These are phyloP conservation scores for Nemania sp. DNA, from an alignment of 2,329 filamentous ascomycete genomes.

Conservation along the genomic window DNA sequence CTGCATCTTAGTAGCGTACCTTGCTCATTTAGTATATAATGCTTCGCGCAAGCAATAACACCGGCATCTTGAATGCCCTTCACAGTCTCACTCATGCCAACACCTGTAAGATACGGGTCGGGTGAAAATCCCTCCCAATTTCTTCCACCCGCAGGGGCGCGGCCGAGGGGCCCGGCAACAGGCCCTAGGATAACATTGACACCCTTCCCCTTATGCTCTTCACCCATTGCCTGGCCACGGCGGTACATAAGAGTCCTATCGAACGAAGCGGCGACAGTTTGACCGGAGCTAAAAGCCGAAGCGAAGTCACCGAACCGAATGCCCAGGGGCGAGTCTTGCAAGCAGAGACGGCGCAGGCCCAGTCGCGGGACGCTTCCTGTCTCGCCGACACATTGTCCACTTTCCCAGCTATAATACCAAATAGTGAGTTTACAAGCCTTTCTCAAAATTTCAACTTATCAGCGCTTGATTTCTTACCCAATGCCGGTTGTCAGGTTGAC, in stretches of 20 bases:
- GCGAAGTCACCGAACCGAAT: slow-evolving; percentile 82
- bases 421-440: slow-evolving; percentile 10
- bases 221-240: slow-evolving; percentile 78
- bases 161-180: slow-evolving; percentile 78
- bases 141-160: slow-evolving; percentile 73
- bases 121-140: slow-evolving; percentile 80
- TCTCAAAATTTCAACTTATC: neutral
- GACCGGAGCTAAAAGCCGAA: slow-evolving; percentile 81
- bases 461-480: slow-evolving; percentile 72
- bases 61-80: slow-evolving; percentile 84
- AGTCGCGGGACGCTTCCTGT: slow-evolving; percentile 76
- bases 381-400: slow-evolving; percentile 83
- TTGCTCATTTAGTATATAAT: slow-evolving; percentile 78
- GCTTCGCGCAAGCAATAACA: slow-evolving; percentile 82
- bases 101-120: slow-evolving; percentile 80
- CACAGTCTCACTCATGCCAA: slow-evolving; percentile 78
- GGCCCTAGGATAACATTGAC: slow-evolving; percentile 80
- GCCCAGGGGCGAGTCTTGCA: slow-evolving; percentile 88
- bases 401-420: slow-evolving; percentile 66
- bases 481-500: slow-evolving; percentile 94
- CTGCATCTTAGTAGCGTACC: slow-evolving; percentile 45
- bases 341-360: slow-evolving; percentile 78
- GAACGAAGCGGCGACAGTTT: slow-evolving; percentile 87
- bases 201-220: slow-evolving; percentile 78
- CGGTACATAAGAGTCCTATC: slow-evolving; percentile 77